Evolutionary conservation across 192 early-diverging fungal genomes (phyloP).

Genomic region (Coemansia sp.): DNA sequence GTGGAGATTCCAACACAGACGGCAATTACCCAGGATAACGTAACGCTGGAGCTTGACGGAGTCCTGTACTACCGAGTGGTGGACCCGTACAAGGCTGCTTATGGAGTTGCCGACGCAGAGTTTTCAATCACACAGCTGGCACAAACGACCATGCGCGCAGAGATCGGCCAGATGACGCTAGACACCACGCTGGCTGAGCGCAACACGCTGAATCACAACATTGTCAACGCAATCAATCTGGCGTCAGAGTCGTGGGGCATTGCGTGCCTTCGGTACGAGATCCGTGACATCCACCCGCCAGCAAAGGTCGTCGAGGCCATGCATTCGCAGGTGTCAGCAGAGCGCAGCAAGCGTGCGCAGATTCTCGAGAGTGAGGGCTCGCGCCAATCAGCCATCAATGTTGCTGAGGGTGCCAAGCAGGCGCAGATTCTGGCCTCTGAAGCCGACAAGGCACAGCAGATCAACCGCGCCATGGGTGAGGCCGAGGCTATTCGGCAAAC

Average conservation of each 20-base stretch:
- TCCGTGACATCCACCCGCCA: slow-evolving; percentile 94
- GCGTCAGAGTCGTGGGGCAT: slow-evolving; percentile 97
- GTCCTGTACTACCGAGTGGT: slow-evolving; percentile 92
- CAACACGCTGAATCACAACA: slow-evolving; percentile 87
- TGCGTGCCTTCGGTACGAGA: slow-evolving; percentile 92
- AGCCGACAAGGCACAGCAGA: slow-evolving; percentile 83
- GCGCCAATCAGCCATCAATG: slow-evolving; percentile 93
- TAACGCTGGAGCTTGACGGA: slow-evolving; percentile 92
- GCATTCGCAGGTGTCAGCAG: slow-evolving; percentile 97
- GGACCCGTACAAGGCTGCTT: slow-evolving; percentile 91
- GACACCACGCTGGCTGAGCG: slow-evolving; percentile 94
- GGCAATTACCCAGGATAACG: slow-evolving; percentile 97
- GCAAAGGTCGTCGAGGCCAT: slow-evolving; percentile 91
- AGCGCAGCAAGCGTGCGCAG: slow-evolving; percentile 93
- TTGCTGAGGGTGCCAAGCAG: slow-evolving; percentile 93
- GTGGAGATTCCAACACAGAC: slow-evolving; percentile 87
- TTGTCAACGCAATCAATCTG: slow-evolving; percentile 90
- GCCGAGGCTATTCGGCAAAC: slow-evolving; percentile 83
- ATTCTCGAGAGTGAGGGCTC: slow-evolving; percentile 84
- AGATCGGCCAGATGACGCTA: slow-evolving; percentile 97
- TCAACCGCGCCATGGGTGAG: slow-evolving; percentile 88
- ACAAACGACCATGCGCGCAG: slow-evolving; percentile 99
- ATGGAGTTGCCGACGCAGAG: slow-evolving; percentile 92
- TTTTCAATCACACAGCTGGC: slow-evolving; percentile 95
- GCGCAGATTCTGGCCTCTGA: slow-evolving; percentile 91